phyloP scores from a whole-genome alignment of 257 asterid species.

The Echium plantagineum region DNA sequence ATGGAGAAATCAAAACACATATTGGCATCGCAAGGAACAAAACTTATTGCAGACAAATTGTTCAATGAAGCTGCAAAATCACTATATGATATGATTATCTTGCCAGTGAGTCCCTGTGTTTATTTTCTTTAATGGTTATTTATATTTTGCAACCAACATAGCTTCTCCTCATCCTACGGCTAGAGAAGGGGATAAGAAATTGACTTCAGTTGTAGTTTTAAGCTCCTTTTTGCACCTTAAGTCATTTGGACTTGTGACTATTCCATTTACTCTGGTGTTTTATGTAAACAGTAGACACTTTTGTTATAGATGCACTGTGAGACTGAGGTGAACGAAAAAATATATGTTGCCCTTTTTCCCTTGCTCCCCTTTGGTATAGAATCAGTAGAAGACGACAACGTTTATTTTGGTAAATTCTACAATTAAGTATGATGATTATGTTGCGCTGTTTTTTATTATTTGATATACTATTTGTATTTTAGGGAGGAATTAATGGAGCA shows the following conservation, averaged over 20 bases:
- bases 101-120: conserved; percentile 38
- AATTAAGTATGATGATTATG: background rate
- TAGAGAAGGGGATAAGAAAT: too few species aligned
- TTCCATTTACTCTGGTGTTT: too few species aligned
- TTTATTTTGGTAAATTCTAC: background rate
- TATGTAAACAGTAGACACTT: too few species aligned
- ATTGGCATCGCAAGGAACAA: conserved; percentile 46
- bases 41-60: conserved; percentile 58
- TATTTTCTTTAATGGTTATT: background rate
- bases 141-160: background rate
- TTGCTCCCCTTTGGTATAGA: background rate
- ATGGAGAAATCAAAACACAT: conserved; percentile 50
- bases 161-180: background rate
- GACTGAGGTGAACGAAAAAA: background rate
- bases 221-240: too few species aligned
- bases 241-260: too few species aligned
- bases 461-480: too few species aligned
- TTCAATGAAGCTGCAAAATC: conserved; percentile 49
- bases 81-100: conserved; percentile 60
- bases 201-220: too few species aligned
- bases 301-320: too few species aligned
- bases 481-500: conserved; percentile 59
- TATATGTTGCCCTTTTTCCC: background rate
- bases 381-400: background rate
- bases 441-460: background rate